A percentile compares a stretch with the other conserved stretches of the same genome.
Evolutionary conservation across 768 basidiomycete genomes (phyloP).

Genomic region (Kwoniella sp.): DNA sequence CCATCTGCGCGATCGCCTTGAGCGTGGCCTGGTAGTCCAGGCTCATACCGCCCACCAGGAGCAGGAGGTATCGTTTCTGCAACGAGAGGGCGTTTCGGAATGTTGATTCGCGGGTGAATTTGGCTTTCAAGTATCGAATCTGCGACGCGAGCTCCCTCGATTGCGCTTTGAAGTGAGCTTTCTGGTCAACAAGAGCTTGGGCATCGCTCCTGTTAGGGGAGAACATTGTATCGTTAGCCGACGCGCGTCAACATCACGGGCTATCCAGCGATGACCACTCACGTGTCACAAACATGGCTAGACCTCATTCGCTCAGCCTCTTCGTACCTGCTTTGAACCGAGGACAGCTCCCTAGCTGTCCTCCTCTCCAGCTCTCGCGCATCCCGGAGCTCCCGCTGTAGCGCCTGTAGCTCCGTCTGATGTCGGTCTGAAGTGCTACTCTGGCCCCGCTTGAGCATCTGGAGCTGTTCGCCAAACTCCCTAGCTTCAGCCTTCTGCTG

Average conservation of each 20-base stretch:
- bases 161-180: conserved; percentile 32
- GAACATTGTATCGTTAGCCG: too few species aligned
- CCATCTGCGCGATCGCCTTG: conserved; percentile 46
- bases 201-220: background rate
- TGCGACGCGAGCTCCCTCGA: conserved; percentile 67
- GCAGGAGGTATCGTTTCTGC: conserved; percentile 82
- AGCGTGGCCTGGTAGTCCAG: conserved; percentile 47
- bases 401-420: conserved; percentile 12
- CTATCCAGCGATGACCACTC: conserved; percentile 56
- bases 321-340: conserved; percentile 2
- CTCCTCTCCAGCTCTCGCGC: conserved; percentile 1
- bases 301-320: conserved; percentile 53
- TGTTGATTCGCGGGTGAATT: conserved; percentile 76
- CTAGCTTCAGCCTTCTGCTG: conserved; percentile 43
- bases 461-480: conserved; percentile 21
- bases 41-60: conserved; percentile 57
- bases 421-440: background rate
- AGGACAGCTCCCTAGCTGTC: conserved; percentile 8
- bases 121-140: conserved; percentile 85
- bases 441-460: conserved; percentile 25
- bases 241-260: too few species aligned
- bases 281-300: conserved; percentile 50
- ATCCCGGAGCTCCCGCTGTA: conserved; percentile 12
- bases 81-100: conserved; percentile 72
- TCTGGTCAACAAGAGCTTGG: conserved; percentile 17